These are phyloP conservation scores for Ulvella scutata DNA, from an alignment of 139 green algal genomes.

Conservation along the genomic window DNA sequence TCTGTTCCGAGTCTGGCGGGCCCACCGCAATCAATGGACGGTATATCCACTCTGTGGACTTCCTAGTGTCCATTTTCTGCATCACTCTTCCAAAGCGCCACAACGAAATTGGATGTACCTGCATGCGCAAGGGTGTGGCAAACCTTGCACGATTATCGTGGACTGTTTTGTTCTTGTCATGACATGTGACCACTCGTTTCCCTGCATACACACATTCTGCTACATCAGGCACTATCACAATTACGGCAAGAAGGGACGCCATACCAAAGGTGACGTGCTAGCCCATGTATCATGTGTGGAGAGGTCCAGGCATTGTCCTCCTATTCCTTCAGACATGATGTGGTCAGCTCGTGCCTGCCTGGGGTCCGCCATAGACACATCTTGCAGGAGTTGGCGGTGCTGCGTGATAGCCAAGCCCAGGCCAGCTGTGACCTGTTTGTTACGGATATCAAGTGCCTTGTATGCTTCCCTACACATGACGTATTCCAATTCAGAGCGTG, in stretches of 20 bases:
- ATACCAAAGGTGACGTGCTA: not conserved
- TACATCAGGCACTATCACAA: no score
- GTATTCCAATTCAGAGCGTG: no score
- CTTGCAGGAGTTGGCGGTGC: not conserved
- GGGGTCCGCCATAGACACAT: not conserved
- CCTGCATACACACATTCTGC: no score
- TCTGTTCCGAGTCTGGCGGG: not conserved
- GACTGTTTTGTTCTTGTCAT: no score
- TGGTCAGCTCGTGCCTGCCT: not conserved
- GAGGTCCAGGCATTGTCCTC: not conserved
- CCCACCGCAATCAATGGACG: not conserved
- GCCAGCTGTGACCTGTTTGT: not conserved
- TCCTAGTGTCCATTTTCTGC: not conserved
- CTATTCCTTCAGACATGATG: not conserved
- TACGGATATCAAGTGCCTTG: not conserved
- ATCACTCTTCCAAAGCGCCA: not conserved
- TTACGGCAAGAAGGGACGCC: no score
- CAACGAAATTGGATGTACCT: not conserved
- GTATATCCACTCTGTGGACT: not conserved
- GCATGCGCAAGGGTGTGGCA: not conserved
- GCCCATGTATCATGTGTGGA: not conserved
- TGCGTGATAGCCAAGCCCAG: not conserved
- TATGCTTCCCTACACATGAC: conserved; percentile 2
- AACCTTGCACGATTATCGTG: no score
- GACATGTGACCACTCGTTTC: no score